A percentile compares a stretch with the other conserved stretches of the same genome.
These are phyloP conservation scores for Austroboletus rostrupii DNA, from an alignment of 1,284 basidiomycete species.

Conservation along the genomic window DNA sequence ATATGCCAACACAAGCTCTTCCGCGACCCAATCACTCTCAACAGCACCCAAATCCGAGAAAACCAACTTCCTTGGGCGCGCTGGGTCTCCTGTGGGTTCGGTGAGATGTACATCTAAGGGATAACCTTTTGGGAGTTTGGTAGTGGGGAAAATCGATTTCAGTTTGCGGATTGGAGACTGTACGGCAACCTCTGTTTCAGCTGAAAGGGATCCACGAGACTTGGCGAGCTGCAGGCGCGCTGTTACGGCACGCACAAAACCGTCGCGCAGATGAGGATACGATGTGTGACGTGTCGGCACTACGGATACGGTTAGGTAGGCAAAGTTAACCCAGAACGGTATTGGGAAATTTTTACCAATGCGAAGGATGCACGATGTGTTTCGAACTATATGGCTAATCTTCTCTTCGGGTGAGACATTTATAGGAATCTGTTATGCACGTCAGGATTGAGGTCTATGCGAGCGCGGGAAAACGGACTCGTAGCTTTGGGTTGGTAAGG, in stretches of 20 bases:
- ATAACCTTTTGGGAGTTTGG: constrained; percentile 58
- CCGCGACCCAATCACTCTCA: constrained; percentile 70
- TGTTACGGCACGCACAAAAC: constrained; percentile 76
- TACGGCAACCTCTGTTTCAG: constrained; percentile 53
- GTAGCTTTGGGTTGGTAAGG: constrained; percentile 56
- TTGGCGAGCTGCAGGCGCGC: constrained; percentile 56
- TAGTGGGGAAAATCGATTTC: constrained; percentile 72
- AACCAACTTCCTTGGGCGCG: constrained; percentile 52
- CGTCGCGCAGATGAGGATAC: constrained; percentile 81
- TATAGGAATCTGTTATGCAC: constrained; percentile 36
- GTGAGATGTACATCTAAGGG: constrained; percentile 68
- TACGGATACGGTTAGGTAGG: constrained; percentile 26
- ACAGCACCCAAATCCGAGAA: constrained; percentile 69
- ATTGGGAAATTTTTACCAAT: constrained; percentile 47
- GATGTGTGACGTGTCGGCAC: constrained; percentile 82
- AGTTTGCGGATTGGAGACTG: constrained; percentile 67
- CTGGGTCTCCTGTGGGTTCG: constrained; percentile 42
- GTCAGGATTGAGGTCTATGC: not conserved
- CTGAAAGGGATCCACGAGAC: constrained; percentile 48
- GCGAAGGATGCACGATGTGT: constrained; percentile 69
- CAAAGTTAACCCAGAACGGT: not conserved
- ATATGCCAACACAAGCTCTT: constrained; percentile 69
- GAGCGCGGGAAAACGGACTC: constrained; percentile 35
- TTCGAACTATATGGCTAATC: constrained; percentile 62
- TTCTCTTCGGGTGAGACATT: constrained; percentile 63